Conservation (phyloP, 2,329 filamentous ascomycete genomes). For the Phialophora tarda region DNA sequence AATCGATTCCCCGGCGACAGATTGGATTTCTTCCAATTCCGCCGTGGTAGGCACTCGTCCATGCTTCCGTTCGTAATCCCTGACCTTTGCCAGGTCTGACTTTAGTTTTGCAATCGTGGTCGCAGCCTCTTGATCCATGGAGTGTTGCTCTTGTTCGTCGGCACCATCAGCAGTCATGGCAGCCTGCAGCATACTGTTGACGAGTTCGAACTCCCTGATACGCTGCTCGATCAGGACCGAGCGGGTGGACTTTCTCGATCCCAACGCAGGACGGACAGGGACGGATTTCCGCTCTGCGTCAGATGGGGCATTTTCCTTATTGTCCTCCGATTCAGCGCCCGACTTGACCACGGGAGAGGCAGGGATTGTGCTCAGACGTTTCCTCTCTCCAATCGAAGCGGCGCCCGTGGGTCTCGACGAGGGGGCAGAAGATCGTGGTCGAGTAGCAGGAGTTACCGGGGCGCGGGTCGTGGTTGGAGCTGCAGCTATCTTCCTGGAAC, state of each 20-base stretch:
- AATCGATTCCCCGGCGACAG: conserved; percentile 22
- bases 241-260: conserved; percentile 39
- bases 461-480: conserved; percentile 41
- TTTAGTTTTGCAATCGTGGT: conserved; percentile 40
- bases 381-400: conserved; percentile 43
- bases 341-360: conserved; percentile 42
- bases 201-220: conserved; percentile 42
- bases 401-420: conserved; percentile 38
- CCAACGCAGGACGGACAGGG: conserved; percentile 34
- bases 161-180: conserved; percentile 42
- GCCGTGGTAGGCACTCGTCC: conserved; percentile 35
- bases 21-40: conserved; percentile 33
- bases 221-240: conserved; percentile 42
- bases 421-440: conserved; percentile 40
- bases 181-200: conserved; percentile 42
- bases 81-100: conserved; percentile 38
- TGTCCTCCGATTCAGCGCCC: conserved; percentile 42
- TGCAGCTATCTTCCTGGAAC: conserved; percentile 43
- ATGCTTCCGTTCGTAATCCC: conserved; percentile 36
- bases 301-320: conserved; percentile 31
- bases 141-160: conserved; percentile 39
- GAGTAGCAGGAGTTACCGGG: conserved; percentile 39
- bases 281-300: conserved; percentile 9
- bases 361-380: conserved; percentile 46
- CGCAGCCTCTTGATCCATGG: conserved; percentile 38